Evolutionary conservation across 2,329 filamentous ascomycete species (phyloP).

Genomic region (Rosellinia necatrix): DNA sequence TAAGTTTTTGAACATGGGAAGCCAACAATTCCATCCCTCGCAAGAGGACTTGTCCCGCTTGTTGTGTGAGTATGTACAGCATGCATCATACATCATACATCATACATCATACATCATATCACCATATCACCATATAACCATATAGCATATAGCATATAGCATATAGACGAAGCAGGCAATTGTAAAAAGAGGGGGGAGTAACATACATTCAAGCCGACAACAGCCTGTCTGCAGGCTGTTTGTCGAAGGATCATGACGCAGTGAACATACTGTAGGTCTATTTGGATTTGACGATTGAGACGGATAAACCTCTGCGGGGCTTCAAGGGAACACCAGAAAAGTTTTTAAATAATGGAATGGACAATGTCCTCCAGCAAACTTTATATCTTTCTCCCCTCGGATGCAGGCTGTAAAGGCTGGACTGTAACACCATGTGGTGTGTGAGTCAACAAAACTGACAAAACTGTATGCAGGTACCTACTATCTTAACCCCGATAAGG

Average conservation of each 20-base stretch:
- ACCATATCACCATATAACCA: too few species aligned
- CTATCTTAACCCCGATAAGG: too few species aligned
- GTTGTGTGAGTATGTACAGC: conserved; percentile 8
- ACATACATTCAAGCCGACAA: conserved; percentile 44
- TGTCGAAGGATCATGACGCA: conserved; percentile 47
- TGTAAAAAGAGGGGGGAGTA: conserved; percentile 1
- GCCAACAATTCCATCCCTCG: not conserved
- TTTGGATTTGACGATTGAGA: conserved; percentile 1
- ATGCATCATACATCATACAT: too few species aligned
- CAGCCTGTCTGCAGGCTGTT: conserved; percentile 47
- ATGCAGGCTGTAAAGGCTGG: too few species aligned
- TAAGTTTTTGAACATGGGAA: conserved; percentile 1
- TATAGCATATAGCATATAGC: too few species aligned
- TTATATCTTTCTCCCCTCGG: conserved; percentile 20
- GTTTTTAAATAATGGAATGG: too few species aligned
- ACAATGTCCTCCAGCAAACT: too few species aligned
- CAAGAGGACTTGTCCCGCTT: conserved; percentile 17
- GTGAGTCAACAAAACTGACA: conserved; percentile 22
- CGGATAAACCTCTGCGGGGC: not conserved
- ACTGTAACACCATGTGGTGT: too few species aligned
- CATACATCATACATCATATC: too few species aligned
- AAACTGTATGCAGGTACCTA: too few species aligned
- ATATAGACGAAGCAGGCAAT: not conserved
- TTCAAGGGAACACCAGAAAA: not conserved
- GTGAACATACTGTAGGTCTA: conserved; percentile 29